Evolutionary conservation across 441 rosid species (phyloP), one percentile per base, ranked within the genome.

Genomic region (Erodium texanum): DNA sequence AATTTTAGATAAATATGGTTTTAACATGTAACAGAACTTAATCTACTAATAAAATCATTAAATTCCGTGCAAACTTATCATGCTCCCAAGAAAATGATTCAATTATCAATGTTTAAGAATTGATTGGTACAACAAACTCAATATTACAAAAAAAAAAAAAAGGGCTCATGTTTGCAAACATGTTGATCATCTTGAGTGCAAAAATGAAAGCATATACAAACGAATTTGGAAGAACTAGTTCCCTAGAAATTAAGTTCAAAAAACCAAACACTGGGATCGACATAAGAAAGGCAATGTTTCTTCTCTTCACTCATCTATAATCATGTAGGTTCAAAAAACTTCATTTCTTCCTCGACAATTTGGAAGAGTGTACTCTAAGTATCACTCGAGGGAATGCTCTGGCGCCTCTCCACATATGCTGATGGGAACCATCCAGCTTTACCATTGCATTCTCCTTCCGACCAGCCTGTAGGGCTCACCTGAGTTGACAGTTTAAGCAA

Each of bases 391-490:
- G 96, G 93, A 75, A 93, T 76, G 70, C 93, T 86, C 76, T 88
- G 93, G 63, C 99, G 89, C 79, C 82, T 87, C 78, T 85, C 93
- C 68, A 84, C 85, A 50, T 76, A 83, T 24, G 83, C 83, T 32
- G 83, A 81, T 23, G 93, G 90, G 74, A 87, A 85, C 93, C 93
- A 85, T 67, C 93, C 93, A 23, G 93, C 88, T 77, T 71, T 79
- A 62, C 93, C 90, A 76, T 82, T 85, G 74, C 90, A 85, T 76
- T 87, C 90, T 76, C 90, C 90, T 77, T 87, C 93, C 0, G 87
- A 83, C 90, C 93, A 87, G 76, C 93, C 93, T 1, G 82, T 63
- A 74, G 82, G 72, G 70, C 76, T 82, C 75, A 84, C 87, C 93
- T 87, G 78, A 24, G 76, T 62, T 38, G 1, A 38, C 6, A 38